phyloP scores from a whole-genome alignment of 1,284 basidiomycete genomes.

The Ganoderma lucidum region DNA sequence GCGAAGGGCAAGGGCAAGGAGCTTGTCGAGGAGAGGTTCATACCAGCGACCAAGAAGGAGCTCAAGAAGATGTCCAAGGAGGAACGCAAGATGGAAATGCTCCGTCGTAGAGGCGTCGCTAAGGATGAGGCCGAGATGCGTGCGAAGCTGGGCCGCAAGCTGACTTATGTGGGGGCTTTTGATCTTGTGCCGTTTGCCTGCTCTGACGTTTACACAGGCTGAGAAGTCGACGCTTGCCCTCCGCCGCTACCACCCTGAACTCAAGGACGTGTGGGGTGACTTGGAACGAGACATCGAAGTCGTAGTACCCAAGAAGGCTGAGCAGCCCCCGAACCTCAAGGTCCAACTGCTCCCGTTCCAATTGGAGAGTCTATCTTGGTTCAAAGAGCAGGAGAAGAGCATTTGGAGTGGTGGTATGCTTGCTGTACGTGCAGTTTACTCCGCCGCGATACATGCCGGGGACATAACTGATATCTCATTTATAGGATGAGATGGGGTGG shows the following conservation, averaged over 20 bases:
- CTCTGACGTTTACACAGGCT: slow-evolving; percentile 53
- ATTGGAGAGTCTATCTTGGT: slow-evolving; percentile 94
- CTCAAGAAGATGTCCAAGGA: slow-evolving; percentile 39
- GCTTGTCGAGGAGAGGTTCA: slow-evolving; percentile 16
- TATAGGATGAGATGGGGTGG: slow-evolving; percentile 90
- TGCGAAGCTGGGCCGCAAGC: slow-evolving; percentile 22
- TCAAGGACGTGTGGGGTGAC: slow-evolving; percentile 90
- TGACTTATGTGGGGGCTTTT: slow-evolving; percentile 21
- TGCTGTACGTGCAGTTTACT: slow-evolving; percentile 63
- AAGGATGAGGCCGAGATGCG: slow-evolving; percentile 27
- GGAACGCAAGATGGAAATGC: slow-evolving; percentile 38
- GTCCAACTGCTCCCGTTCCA: slow-evolving; percentile 82
- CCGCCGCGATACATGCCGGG: slow-evolving; percentile 4
- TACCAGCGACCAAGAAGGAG: slow-evolving; percentile 49
- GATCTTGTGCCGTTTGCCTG: too few relatives aligned
- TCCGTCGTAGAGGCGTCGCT: slow-evolving; percentile 37
- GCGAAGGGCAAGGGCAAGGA: slow-evolving; percentile 39
- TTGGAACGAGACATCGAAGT: slow-evolving; percentile 72
- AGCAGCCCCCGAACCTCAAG: slow-evolving; percentile 86
- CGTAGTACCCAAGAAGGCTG: slow-evolving; percentile 73
- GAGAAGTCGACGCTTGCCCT: slow-evolving; percentile 80
- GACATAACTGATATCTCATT: slow-evolving; percentile 1
- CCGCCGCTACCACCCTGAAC: slow-evolving; percentile 75
- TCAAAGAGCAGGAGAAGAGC: slow-evolving; percentile 92
- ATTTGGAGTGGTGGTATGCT: slow-evolving; percentile 94